Conservation (phyloP, 2,329 filamentous ascomycete genomes). For the Raffaelea ambrosiae region DNA sequence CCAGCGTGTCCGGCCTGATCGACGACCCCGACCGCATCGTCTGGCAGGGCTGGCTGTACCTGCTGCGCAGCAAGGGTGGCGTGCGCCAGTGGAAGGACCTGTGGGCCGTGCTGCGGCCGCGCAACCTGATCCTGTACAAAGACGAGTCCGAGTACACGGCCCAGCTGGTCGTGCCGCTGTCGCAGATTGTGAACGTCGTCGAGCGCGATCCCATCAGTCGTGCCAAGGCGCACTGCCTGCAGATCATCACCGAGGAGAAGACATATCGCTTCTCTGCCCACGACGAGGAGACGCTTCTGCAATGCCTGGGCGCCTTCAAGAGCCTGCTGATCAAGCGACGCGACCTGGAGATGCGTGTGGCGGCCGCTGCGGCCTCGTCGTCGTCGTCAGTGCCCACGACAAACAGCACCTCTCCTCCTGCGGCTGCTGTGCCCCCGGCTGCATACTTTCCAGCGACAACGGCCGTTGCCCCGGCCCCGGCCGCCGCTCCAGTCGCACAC, state of each 20-base stretch:
- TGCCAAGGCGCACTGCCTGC: constrained; percentile 79
- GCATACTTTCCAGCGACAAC: not conserved
- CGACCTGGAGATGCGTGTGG: constrained; percentile 46
- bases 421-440: not conserved
- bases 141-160: constrained; percentile 86
- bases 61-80: constrained; percentile 73
- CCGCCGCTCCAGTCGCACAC: not conserved
- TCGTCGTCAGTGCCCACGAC: no score
- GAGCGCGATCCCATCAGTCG: constrained; percentile 83
- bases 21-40: constrained; percentile 77
- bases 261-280: constrained; percentile 67
- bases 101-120: constrained; percentile 84
- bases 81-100: constrained; percentile 90
- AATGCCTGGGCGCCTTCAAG: constrained; percentile 85
- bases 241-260: constrained; percentile 90
- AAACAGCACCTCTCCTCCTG: no score
- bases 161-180: constrained; percentile 69
- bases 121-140: constrained; percentile 85
- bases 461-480: not conserved
- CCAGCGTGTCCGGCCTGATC: constrained; percentile 48
- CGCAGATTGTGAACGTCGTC: constrained; percentile 77
- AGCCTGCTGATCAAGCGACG: constrained; percentile 67
- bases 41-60: constrained; percentile 84
- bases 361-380: constrained; percentile 2
- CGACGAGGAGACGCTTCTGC: constrained; percentile 73